Base-by-base conservation (phyloP, 2,329 filamentous ascomycete genomes). In the Endocalyx cinctus region DNA sequence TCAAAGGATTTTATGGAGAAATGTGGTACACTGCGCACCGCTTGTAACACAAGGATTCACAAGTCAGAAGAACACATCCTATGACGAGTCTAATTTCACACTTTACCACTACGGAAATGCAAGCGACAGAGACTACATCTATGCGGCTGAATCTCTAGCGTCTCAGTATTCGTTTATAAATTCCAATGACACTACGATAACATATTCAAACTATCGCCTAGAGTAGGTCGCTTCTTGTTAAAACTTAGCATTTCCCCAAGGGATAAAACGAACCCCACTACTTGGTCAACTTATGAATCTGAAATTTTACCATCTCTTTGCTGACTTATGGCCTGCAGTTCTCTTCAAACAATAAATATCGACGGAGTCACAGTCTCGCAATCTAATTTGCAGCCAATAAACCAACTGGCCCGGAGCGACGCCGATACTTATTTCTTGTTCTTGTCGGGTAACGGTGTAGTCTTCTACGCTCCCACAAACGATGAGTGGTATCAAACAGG, bases 1-100 rank as follows among this genome's bases (percentile, higher is more conserved):
- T 11, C 17, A 41, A 5, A 34, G 37, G 12, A 12, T 47, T 5
- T 27, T 17, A 5, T 31, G 22, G 25, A 33, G 44, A 30, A 27
- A 38, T 10, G 32, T 38, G 2, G 14, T 47, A 5, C 29, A 44
- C 8, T 46, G 38, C 17, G 38, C 38, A 6, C 43, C 43, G 2
- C 29, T 46, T 7, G 19, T 27, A 25, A 45, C 42, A 22, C 22
- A 39, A 7, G 36, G 29, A 8, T 42, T 39, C 16, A 36, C 29
- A 4, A 34, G 16, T 12, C 10, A 23, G 20, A n/a, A 23, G 20
- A 23, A 8, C 8, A 8, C 15, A 12, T 18, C n/a, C n/a, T 26
- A 8, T 8, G 16, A 11, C n/a, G n/a, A n/a, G n/a, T n/a, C n/a
- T 6, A 17, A 20, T 19, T 20, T 18, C 16, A 11, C 11, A 29